Conservation (phyloP, 495 filamentous ascomycete species). For the Cercophora newfieldiana region DNA sequence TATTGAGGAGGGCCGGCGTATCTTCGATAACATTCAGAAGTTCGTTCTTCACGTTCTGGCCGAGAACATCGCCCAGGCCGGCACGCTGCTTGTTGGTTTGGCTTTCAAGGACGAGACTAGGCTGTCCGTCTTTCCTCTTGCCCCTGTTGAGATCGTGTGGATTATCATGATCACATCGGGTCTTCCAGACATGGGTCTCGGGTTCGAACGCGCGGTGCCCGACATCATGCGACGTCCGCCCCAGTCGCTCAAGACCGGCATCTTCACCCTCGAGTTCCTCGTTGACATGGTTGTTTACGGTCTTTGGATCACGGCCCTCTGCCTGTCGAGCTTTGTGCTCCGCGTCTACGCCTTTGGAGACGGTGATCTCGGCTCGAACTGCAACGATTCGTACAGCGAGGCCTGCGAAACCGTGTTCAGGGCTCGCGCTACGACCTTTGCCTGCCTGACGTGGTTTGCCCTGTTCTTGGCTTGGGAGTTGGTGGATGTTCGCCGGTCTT, state of each 20-base stretch:
- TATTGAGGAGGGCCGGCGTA: slow-evolving; percentile 69
- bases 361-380: slow-evolving; percentile 66
- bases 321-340: slow-evolving; percentile 43
- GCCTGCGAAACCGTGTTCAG: slow-evolving; percentile 67
- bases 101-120: slow-evolving; percentile 65
- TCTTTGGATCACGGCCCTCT: slow-evolving; percentile 63
- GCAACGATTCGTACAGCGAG: slow-evolving; percentile 58
- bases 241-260: slow-evolving; percentile 61
- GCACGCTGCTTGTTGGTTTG: slow-evolving; percentile 67
- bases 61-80: slow-evolving; percentile 75
- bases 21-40: slow-evolving; percentile 84
- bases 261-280: slow-evolving; percentile 69
- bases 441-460: slow-evolving; percentile 70
- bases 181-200: slow-evolving; percentile 73
- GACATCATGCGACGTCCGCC: slow-evolving; percentile 73
- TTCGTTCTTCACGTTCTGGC: slow-evolving; percentile 73
- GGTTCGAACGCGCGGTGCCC: slow-evolving; percentile 66
- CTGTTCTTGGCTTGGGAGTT: slow-evolving; percentile 76
- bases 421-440: slow-evolving; percentile 75
- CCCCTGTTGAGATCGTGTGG: slow-evolving; percentile 75
- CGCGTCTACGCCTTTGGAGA: slow-evolving; percentile 65
- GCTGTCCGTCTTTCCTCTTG: slow-evolving; percentile 72
- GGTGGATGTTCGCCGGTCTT: slow-evolving; percentile 63
- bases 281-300: slow-evolving; percentile 75
- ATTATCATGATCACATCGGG: slow-evolving; percentile 77